Evolutionary conservation across 306 rosid species (phyloP).

Genomic region (Citrullus colocynthis): DNA sequence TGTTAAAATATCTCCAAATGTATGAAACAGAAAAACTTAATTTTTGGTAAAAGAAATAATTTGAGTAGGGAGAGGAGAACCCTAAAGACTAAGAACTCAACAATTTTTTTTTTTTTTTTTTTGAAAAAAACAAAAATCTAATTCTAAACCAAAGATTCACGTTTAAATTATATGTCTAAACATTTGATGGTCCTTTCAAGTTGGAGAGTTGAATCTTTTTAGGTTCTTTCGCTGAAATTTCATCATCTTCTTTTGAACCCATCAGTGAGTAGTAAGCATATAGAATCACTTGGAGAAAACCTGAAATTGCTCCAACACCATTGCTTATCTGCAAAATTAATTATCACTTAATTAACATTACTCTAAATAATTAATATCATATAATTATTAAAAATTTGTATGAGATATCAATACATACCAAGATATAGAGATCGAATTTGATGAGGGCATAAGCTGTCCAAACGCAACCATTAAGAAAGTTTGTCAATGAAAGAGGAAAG

Average conservation of each 20-base stretch:
- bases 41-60: too few relatives aligned
- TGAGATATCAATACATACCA: conserved; percentile 21
- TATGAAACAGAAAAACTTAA: too few relatives aligned
- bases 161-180: not conserved
- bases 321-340: conserved; percentile 45
- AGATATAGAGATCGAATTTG: conserved; percentile 35
- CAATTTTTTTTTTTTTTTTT: too few relatives aligned
- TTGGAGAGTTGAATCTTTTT: conserved; percentile 21
- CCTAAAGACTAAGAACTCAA: too few relatives aligned
- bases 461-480: conserved; percentile 39
- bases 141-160: too few relatives aligned
- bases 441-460: conserved; percentile 74
- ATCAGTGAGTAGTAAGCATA: conserved; percentile 25
- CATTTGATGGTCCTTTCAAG: not conserved
- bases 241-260: conserved; percentile 7
- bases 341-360: too few relatives aligned
- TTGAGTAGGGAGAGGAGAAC: too few relatives aligned
- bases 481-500: conserved; percentile 47
- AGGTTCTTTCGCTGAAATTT: conserved; percentile 7
- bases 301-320: conserved; percentile 41
- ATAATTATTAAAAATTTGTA: too few relatives aligned
- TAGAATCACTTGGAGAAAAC: conserved; percentile 36
- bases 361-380: too few relatives aligned
- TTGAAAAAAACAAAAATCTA: too few relatives aligned
- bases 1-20: too few relatives aligned